Conservation (phyloP, 1,284 basidiomycete species). For the Flammula alnicola region DNA sequence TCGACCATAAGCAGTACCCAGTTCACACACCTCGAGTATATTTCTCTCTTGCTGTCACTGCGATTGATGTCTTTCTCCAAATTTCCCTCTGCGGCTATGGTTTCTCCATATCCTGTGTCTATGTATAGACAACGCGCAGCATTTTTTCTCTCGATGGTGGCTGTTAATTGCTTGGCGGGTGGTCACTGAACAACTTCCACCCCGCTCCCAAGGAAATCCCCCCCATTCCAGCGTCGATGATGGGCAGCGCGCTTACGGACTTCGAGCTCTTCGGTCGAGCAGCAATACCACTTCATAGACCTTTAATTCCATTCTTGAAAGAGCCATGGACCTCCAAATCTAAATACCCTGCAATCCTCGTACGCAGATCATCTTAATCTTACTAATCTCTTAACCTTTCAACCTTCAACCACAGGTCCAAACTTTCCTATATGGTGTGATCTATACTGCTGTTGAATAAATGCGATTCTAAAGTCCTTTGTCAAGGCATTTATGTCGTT, state of each 20-base stretch:
- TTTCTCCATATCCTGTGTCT: conserved; percentile 8
- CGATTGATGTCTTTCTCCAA: conserved; percentile 11
- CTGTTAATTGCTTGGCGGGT: conserved; percentile 22
- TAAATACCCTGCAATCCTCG: conserved; percentile 24
- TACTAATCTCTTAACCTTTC: not conserved
- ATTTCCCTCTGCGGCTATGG: not conserved
- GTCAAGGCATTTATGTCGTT: conserved; percentile 27
- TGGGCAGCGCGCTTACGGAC: conserved; percentile 2
- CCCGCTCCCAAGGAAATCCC: conserved; percentile 7
- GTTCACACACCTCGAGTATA: conserved; percentile 16
- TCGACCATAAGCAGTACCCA: conserved; percentile 5
- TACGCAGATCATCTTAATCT: conserved; percentile 6
- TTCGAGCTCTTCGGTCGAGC: conserved; percentile 13
- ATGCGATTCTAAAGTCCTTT: not conserved
- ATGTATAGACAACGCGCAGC: conserved; percentile 22
- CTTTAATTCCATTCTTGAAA: conserved; percentile 25
- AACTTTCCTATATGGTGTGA: conserved; percentile 23
- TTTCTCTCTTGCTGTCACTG: conserved; percentile 11
- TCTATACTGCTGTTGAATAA: not conserved
- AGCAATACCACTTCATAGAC: conserved; percentile 13
- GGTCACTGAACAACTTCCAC: conserved; percentile 2
- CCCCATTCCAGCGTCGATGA: not conserved
- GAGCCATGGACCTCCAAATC: conserved; percentile 26
- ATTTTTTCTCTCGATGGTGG: conserved; percentile 11
- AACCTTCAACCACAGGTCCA: conserved; percentile 17